phyloP scores from a whole-genome alignment of 2,329 filamentous ascomycete species.

The Microcera coccophila region DNA sequence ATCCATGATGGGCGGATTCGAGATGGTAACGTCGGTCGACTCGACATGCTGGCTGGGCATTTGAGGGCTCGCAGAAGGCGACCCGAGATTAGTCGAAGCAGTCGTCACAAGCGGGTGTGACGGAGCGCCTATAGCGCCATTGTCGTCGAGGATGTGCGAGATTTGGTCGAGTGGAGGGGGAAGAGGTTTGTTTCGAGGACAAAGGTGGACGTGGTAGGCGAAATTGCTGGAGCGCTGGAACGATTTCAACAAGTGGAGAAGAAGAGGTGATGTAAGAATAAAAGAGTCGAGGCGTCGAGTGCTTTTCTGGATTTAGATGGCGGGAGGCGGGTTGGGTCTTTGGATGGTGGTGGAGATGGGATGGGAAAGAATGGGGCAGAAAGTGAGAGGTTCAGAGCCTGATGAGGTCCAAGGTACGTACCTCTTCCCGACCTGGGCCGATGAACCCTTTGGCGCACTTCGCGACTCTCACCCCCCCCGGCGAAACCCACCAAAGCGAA shows the following conservation, averaged over 20 bases:
- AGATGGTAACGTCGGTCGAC: constrained; percentile 19
- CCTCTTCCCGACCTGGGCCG: background rate
- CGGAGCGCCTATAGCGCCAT: constrained; percentile 26
- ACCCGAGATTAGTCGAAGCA: constrained; percentile 15
- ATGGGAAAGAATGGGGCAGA: constrained; percentile 11
- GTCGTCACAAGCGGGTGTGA: constrained; percentile 22
- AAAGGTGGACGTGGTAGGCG: constrained; percentile 15
- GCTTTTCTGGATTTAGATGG: background rate
- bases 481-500: no score
- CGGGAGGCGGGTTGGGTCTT: background rate
- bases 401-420: background rate
- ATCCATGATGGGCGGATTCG: constrained; percentile 26
- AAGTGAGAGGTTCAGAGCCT: constrained; percentile 10
- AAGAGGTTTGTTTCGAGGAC: constrained; percentile 18
- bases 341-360: constrained; percentile 20
- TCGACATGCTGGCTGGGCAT: constrained; percentile 26
- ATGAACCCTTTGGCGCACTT: no score
- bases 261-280: background rate
- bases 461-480: no score
- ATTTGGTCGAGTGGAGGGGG: constrained; percentile 1
- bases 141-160: constrained; percentile 10
- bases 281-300: background rate
- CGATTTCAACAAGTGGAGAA: constrained; percentile 10
- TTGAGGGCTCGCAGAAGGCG: constrained; percentile 22
- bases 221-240: constrained; percentile 22